phyloP scores from a whole-genome alignment of 495 filamentous ascomycete species.

The Lophiostoma macrostomum region DNA sequence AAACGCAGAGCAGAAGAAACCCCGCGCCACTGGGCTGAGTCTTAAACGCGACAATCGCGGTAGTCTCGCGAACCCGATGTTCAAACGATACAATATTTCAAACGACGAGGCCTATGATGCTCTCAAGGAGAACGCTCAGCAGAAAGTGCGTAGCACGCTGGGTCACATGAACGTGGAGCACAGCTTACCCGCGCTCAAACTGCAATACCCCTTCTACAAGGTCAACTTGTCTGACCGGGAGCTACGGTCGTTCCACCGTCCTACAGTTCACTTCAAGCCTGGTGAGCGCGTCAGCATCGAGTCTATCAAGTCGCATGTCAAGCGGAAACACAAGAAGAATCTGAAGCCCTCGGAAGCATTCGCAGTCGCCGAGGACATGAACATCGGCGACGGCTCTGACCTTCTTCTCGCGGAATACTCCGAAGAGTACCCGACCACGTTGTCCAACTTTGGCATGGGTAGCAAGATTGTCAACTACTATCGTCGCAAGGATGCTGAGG shows the following conservation, averaged over 20 bases:
- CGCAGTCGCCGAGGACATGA: constrained; percentile 69
- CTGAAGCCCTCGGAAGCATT: constrained; percentile 73
- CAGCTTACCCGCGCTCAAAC: constrained; percentile 79
- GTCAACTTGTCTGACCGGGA: constrained; percentile 74
- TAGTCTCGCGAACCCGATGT: constrained; percentile 58
- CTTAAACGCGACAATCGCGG: constrained; percentile 56
- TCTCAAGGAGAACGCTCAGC: constrained; percentile 93
- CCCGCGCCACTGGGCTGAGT: constrained; percentile 39
- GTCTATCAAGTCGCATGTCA: constrained; percentile 65
- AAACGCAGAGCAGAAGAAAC: constrained; percentile 36
- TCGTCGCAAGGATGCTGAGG: constrained; percentile 77
- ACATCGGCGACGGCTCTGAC: constrained; percentile 81
- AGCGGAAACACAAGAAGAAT: constrained; percentile 74
- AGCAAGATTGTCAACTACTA: constrained; percentile 95
- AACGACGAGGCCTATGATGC: constrained; percentile 94
- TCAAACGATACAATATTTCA: constrained; percentile 85
- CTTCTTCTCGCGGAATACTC: constrained; percentile 90
- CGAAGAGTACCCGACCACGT: constrained; percentile 83
- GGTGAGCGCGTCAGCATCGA: constrained; percentile 46
- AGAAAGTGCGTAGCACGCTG: constrained; percentile 87
- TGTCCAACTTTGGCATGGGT: constrained; percentile 97
- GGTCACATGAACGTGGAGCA: constrained; percentile 86
- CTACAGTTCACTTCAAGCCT: constrained; percentile 58
- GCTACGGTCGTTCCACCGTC: constrained; percentile 89
- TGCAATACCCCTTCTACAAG: constrained; percentile 93